Percentiles rank a stretch among this genome's conserved stretches.
Evolutionary conservation across 2,329 filamentous ascomycete species (phyloP).

Genomic region (Alternaria dauci): DNA sequence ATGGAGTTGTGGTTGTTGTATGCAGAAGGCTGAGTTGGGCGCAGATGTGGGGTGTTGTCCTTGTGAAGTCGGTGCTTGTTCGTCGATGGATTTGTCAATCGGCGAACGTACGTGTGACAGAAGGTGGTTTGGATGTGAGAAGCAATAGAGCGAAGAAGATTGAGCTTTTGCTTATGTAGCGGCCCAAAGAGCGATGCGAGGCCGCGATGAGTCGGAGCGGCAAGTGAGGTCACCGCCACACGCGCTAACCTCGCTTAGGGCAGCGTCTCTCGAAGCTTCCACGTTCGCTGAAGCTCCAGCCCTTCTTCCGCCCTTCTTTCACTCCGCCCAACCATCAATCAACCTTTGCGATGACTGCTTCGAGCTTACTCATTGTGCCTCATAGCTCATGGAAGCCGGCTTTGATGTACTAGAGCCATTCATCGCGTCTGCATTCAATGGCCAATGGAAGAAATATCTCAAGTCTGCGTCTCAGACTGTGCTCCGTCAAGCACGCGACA

Average conservation of each 20-base stretch:
- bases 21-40: slow-evolving; percentile 18
- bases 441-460: neutral
- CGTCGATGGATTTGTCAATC: slow-evolving; percentile 16
- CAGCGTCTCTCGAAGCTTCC: slow-evolving; percentile 30
- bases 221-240: slow-evolving; percentile 33
- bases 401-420: neutral
- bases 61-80: slow-evolving; percentile 18
- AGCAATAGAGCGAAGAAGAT: slow-evolving; percentile 7
- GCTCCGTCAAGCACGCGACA: neutral
- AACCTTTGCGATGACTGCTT: slow-evolving; percentile 11
- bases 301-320: slow-evolving; percentile 22
- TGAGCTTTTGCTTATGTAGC: slow-evolving; percentile 23
- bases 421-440: neutral
- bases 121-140: slow-evolving; percentile 11
- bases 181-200: slow-evolving; percentile 19
- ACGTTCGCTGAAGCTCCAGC: slow-evolving; percentile 21
- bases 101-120: neutral
- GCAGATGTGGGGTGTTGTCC: slow-evolving; percentile 22
- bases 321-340: slow-evolving; percentile 5
- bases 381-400: neutral
- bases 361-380: slow-evolving; percentile 8
- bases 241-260: slow-evolving; percentile 27
- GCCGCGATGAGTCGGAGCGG: slow-evolving; percentile 30
- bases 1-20: slow-evolving; percentile 14
- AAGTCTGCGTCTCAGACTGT: neutral